These are phyloP conservation scores for Maudiozyma turicensis DNA, from an alignment of 805 yeast genomes.

Conservation along the genomic window DNA sequence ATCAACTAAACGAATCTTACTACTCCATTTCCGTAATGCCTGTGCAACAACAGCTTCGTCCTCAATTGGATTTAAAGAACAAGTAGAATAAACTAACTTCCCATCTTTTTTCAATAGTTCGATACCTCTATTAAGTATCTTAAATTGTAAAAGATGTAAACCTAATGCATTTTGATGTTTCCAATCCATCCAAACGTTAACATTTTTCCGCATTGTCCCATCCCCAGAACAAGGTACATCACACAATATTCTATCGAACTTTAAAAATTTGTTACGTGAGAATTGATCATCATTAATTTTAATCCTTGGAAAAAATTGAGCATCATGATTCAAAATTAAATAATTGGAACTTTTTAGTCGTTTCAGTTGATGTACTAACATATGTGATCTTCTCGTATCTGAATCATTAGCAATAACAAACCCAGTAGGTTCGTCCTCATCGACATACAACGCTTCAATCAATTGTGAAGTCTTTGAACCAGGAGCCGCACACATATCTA, in stretches of 20 bases:
- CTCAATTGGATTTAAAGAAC: constrained; percentile 92
- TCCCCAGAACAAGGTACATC: constrained; percentile 99
- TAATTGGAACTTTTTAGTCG: constrained; percentile 87
- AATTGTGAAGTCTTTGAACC: constrained; percentile 97
- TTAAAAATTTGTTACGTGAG: constrained; percentile 37
- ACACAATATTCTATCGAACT: constrained; percentile 87
- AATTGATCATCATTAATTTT: constrained; percentile 22
- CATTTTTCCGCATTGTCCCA: constrained; percentile 94
- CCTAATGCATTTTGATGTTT: constrained; percentile 81
- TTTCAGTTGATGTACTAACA: constrained; percentile 95
- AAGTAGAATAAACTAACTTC: constrained; percentile 88
- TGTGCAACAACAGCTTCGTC: constrained; percentile 97
- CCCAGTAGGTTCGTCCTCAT: constrained; percentile 55
- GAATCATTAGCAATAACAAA: constrained; percentile 93
- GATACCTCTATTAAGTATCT: constrained; percentile 82
- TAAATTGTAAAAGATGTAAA: constrained; percentile 77
- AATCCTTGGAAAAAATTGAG: constrained; percentile 86
- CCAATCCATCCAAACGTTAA: constrained; percentile 95
- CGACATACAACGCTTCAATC: constrained; percentile 74
- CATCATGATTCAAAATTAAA: constrained; percentile 92
- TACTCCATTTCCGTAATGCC: constrained; percentile 73
- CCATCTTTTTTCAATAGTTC: constrained; percentile 86
- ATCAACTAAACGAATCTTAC: constrained; percentile 56
- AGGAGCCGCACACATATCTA: constrained; percentile 99
- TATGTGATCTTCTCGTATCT: constrained; percentile 93